Base-by-base conservation (phyloP, 805 yeast species). In the Blastobotrys robertii region DNA sequence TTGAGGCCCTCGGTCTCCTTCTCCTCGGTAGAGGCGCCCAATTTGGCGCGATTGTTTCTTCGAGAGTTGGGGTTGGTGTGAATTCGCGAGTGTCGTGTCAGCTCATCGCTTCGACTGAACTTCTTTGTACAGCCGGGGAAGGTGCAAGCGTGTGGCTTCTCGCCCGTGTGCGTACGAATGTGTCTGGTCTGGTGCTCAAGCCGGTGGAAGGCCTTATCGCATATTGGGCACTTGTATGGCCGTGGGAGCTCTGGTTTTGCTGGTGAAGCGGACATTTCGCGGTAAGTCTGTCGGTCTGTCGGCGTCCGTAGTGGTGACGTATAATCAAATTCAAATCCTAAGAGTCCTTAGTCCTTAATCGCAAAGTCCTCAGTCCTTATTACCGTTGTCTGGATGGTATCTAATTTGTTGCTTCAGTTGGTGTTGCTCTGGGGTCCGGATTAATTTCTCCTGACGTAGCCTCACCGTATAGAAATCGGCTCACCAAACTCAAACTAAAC, bases 121-220 rank as follows among this genome's bases (percentile, higher is more conserved):
- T 82, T 70, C 62, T 87, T 85, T 42, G 77, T 62, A 64, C 96
- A 86, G n/a, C 84, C 84, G 1, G 92, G 87, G 52, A 74, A 85
- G 13, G 78, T 73, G 63, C 96, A 86, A 39, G 77, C 79, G 58
- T 84, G 92, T 2, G 95, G 95, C 59, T 85, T 84, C 60, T 86
- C 95, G 39, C 96, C 96, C 0, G 96, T 86, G 64, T 86, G 95
- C 8, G 95, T 86, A 45, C 95, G 70, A 52, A 87, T 81, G 60
- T 86, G 96, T 51, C 96, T 73, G 9, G 94, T 86, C 58, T 84
- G 94, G 61, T 86, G 96, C 40, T 86, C 96, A 38, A 86, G 67
- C 47, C 95, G 72, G 60, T 84, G 90, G 60, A 86, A 86, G 8
- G 94, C 85, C 65, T 85, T 84, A 40, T 76, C 79, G 62, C 96